Conservation (phyloP, 805 yeast species). For the Saturnispora serradocipensis region DNA sequence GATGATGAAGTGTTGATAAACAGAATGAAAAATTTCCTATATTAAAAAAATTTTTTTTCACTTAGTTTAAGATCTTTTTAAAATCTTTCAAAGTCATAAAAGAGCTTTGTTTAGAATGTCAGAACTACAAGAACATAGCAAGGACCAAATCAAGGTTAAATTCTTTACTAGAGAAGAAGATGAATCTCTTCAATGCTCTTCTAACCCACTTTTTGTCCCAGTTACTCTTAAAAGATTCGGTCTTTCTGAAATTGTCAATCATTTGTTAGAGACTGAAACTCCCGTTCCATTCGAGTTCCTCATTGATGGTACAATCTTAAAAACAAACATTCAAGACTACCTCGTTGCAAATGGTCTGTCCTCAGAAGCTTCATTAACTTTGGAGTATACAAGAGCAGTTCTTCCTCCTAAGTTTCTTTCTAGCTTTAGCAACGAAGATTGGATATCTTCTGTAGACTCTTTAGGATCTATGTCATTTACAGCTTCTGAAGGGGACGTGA, state of each 20-base stretch:
- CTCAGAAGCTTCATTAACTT: conserved; percentile 63
- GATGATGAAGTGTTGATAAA: not conserved
- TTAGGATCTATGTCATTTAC: conserved; percentile 25
- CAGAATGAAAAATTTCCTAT: not conserved
- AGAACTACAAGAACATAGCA: conserved; percentile 6
- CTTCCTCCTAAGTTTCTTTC: conserved; percentile 91
- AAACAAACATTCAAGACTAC: conserved; percentile 74
- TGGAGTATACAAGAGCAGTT: conserved; percentile 88
- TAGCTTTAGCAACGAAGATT: conserved; percentile 85
- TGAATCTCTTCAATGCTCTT: conserved; percentile 58
- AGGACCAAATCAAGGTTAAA: conserved; percentile 60
- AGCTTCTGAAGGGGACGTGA: conserved; percentile 20
- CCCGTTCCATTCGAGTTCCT: conserved; percentile 90
- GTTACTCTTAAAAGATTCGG: conserved; percentile 81
- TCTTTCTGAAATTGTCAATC: conserved; percentile 90
- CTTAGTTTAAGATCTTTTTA: not conserved
- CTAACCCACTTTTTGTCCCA: conserved; percentile 83
- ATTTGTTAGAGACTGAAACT: conserved; percentile 52
- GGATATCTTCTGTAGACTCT: conserved; percentile 76
- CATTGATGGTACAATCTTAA: conserved; percentile 73
- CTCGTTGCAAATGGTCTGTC: conserved; percentile 69
- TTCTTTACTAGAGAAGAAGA: conserved; percentile 83
- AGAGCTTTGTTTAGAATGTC: conserved; percentile 9
- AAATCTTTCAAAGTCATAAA: not conserved
- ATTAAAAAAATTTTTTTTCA: not conserved